These are phyloP conservation scores for Mycena rebaudengoi DNA, from an alignment of 768 basidiomycete genomes.

Conservation along the genomic window DNA sequence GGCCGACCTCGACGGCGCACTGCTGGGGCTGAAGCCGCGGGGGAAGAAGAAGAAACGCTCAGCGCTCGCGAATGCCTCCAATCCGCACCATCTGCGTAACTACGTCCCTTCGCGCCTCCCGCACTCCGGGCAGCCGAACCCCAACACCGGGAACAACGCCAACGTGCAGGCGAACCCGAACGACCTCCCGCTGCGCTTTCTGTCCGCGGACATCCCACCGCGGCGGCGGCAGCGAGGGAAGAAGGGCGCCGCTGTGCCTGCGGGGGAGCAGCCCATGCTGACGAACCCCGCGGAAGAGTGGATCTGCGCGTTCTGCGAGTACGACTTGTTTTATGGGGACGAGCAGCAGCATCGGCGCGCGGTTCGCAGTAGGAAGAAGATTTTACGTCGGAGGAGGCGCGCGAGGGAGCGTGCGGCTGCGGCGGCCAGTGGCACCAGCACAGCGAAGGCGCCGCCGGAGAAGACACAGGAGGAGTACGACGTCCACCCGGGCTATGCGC, in stretches of 20 bases:
- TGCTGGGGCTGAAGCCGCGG: slow-evolving; percentile 39
- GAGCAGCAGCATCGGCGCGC: slow-evolving; percentile 69
- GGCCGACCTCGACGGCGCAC: slow-evolving; percentile 6
- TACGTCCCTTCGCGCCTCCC: slow-evolving; percentile 90
- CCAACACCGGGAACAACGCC: not conserved
- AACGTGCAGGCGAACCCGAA: slow-evolving; percentile 44
- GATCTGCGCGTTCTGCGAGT: slow-evolving; percentile 96
- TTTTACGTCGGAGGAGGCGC: slow-evolving; percentile 64
- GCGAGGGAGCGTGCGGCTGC: slow-evolving; percentile 68
- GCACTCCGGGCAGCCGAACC: slow-evolving; percentile 46
- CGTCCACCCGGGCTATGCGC: slow-evolving; percentile 31
- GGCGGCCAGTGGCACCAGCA: slow-evolving; percentile 41
- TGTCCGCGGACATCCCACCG: slow-evolving; percentile 72
- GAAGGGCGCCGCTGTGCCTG: slow-evolving; percentile 27
- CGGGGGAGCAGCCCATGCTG: slow-evolving; percentile 37
- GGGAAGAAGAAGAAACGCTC: slow-evolving; percentile 95
- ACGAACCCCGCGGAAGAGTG: slow-evolving; percentile 83
- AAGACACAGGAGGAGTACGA: slow-evolving; percentile 36
- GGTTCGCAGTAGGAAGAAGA: slow-evolving; percentile 71
- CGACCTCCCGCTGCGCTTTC: slow-evolving; percentile 69
- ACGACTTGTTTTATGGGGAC: slow-evolving; percentile 90
- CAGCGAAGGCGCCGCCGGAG: slow-evolving; percentile 34
- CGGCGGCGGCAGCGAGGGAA: slow-evolving; percentile 35
- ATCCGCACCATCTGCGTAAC: slow-evolving; percentile 95
- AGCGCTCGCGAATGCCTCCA: slow-evolving; percentile 90